Conservation (phyloP, 306 rosid genomes). For the Cucurbita ficifolia region DNA sequence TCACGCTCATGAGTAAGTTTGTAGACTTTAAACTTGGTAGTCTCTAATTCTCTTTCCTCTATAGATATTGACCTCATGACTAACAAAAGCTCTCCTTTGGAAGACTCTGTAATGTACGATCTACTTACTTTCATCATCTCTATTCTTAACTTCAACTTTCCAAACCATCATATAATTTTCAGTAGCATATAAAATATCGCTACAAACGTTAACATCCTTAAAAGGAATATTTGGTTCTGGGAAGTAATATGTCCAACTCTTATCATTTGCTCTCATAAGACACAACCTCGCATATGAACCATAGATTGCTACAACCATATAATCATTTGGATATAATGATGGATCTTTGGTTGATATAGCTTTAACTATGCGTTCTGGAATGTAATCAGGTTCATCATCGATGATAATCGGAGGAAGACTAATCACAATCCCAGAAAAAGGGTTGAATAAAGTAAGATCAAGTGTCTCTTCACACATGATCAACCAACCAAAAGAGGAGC, state of each 20-base stretch:
- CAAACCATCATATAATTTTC: too few relatives aligned
- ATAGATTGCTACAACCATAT: background rate
- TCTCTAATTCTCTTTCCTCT: background rate
- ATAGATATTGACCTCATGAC: too few relatives aligned
- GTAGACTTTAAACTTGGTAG: background rate
- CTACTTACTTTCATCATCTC: too few relatives aligned
- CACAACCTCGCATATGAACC: fast-evolving
- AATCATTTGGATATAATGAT: background rate
- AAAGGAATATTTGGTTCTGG: background rate
- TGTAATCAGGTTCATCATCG: too few relatives aligned
- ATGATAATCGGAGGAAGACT: background rate
- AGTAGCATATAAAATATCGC: background rate
- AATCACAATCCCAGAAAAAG: background rate
- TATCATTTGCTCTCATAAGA: background rate
- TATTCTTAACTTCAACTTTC: background rate
- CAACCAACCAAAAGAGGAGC: background rate
- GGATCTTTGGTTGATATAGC: background rate
- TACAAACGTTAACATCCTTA: background rate
- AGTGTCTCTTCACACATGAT: background rate
- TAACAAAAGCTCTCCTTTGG: background rate
- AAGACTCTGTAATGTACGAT: background rate
- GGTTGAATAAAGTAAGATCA: background rate
- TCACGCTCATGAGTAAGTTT: background rate
- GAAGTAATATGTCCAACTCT: background rate
- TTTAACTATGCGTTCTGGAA: background rate